Evolutionary conservation across 2,329 filamentous ascomycete species (phyloP).

Genomic region (Colletotrichum sansevieriae): DNA sequence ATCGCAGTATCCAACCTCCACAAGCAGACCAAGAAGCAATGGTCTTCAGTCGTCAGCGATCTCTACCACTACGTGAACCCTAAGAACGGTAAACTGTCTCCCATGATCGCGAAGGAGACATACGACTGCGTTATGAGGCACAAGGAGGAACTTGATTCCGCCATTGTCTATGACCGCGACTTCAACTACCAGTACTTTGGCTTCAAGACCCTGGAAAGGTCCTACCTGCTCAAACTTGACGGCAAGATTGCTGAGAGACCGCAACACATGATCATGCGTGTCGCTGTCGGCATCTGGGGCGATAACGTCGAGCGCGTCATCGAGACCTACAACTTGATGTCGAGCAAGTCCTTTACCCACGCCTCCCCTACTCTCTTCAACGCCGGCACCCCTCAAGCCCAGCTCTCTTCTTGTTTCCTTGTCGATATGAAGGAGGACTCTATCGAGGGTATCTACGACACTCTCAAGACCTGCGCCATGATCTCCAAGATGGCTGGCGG

Average conservation of each 20-base stretch:
- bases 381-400: constrained; percentile 92
- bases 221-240: constrained; percentile 94
- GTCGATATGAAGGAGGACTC: constrained; percentile 99
- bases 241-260: constrained; percentile 97
- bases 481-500: constrained; percentile 99
- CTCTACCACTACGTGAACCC: constrained; percentile 97
- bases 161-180: constrained; percentile 98
- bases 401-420: constrained; percentile 98
- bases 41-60: constrained; percentile 93
- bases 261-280: constrained; percentile 99
- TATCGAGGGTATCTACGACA: constrained; percentile 99
- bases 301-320: constrained; percentile 94
- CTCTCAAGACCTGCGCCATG: constrained; percentile 98
- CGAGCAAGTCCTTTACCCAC: constrained; percentile 97
- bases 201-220: constrained; percentile 98
- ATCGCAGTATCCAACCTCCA: constrained; percentile 99
- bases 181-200: constrained; percentile 99
- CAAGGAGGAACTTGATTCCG: constrained; percentile 96
- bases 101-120: constrained; percentile 94
- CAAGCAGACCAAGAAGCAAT: constrained; percentile 99
- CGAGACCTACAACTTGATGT: constrained; percentile 99
- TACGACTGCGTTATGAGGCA: constrained; percentile 97
- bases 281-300: constrained; percentile 95
- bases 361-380: constrained; percentile 99
- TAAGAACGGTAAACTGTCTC: constrained; percentile 84